Evolutionary conservation across 169 alveolate species (phyloP).

Genomic region (Plasmodium billcollinsi): DNA sequence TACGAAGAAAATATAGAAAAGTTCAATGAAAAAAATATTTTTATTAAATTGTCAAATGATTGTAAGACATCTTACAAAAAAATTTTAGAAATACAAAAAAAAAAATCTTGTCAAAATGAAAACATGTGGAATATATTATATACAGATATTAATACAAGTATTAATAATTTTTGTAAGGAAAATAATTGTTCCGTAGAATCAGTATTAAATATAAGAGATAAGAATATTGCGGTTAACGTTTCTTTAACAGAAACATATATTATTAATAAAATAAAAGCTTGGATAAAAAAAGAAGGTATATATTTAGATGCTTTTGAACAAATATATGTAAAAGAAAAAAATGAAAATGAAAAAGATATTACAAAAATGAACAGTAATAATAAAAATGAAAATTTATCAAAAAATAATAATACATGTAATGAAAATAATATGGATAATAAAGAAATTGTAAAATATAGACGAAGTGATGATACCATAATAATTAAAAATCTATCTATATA

Average conservation of each 20-base stretch:
- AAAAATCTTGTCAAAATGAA: constrained; percentile 88
- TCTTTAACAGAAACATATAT: constrained; percentile 95
- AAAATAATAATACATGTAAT: not conserved
- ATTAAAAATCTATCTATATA: constrained; percentile 84
- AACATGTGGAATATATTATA: constrained; percentile 96
- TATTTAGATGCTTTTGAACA: constrained; percentile 89
- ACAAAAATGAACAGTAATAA: not conserved
- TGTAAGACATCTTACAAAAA: constrained; percentile 86
- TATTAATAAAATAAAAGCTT: constrained; percentile 93
- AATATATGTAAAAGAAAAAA: constrained; percentile 69
- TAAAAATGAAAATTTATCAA: constrained; percentile 6
- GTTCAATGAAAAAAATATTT: constrained; percentile 62
- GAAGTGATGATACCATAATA: constrained; percentile 80
- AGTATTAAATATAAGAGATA: constrained; percentile 86
- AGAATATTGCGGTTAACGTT: constrained; percentile 92
- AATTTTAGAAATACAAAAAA: constrained; percentile 86
- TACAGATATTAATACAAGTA: constrained; percentile 94
- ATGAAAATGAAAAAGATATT: constrained; percentile 49
- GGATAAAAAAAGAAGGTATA: constrained; percentile 95
- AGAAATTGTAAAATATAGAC: constrained; percentile 44
- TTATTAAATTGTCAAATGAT: constrained; percentile 83
- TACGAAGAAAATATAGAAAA: constrained; percentile 13
- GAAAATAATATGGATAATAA: constrained; percentile 18
- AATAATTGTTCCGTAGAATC: constrained; percentile 89
- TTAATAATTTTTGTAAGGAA: constrained; percentile 90